Evolutionary conservation across 2,329 filamentous ascomycete species (phyloP), one percentile per base, ranked within the genome.

Genomic region (Grosmannia penicillata): DNA sequence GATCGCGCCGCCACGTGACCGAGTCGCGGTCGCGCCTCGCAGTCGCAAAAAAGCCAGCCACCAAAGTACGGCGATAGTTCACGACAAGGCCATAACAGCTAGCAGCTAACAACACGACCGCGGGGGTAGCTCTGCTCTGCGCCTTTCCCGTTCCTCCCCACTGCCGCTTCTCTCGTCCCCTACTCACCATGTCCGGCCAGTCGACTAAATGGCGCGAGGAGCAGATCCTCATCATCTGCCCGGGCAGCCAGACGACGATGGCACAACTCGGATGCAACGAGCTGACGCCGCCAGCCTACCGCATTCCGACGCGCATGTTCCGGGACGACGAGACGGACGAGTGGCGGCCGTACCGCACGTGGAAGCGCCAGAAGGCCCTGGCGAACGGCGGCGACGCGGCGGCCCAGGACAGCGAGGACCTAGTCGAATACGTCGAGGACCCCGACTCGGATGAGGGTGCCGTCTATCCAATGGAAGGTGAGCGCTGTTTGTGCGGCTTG

Each of bases 241-340:
- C 82, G 25, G 87, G 87, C 54, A 94, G 86, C 56, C 78, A 82
- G 60, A 89, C 79, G 47, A 94, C 86, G 42, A 75, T 93, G 63
- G 87, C 86, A 48, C 86, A 94, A 69, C 72, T 94, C 29, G 87
- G 87, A 37, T 80, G 91, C 50, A 78, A 77, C 50, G 87, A 95
- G 64, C 79, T 96, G 57, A 93, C 87, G 26, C 87, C 86, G 31
- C 85, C 91, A n/a, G 72, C 78, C 45, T 74, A 83, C 56, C 82
- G 86, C 48, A 73, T 96, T 48, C 77, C 82, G 24, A 95, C 89
- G 59, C 81, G 91, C 63, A 94, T 98, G 86, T 98, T 96, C 38
- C 75, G 78, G 48, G 86, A 93, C 53, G 70, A 72, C 38, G 82
- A 84, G 42, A 77, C 82, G 53, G 86, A 75, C 53, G 82, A 89